A percentile compares a stretch with the other conserved stretches of the same genome.
phyloP scores from a whole-genome alignment of 2,329 filamentous ascomycete genomes.

The Colletotrichum sp. region DNA sequence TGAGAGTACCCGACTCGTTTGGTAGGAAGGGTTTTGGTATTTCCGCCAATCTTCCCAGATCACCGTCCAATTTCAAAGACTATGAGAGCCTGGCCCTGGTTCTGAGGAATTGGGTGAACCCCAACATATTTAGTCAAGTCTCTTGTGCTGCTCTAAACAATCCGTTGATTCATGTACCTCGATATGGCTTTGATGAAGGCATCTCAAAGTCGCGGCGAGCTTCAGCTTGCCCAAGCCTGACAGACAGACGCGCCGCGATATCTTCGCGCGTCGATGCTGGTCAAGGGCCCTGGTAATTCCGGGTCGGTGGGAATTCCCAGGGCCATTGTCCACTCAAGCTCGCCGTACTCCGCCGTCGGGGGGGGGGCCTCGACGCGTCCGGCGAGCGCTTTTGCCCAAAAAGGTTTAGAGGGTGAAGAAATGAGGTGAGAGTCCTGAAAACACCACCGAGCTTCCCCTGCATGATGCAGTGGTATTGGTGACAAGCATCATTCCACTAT shows the following conservation, averaged over 20 bases:
- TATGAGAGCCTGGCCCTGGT: background rate
- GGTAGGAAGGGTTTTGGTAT: background rate
- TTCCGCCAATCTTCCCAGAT: background rate
- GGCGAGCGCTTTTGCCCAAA: background rate
- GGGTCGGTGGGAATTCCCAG: background rate
- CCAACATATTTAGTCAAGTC: background rate
- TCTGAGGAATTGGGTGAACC: background rate
- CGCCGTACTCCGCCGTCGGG: background rate
- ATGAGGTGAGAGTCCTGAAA: constrained; percentile 5
- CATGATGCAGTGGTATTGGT: constrained; percentile 20
- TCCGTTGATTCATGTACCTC: background rate
- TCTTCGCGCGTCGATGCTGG: background rate
- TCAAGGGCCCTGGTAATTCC: background rate
- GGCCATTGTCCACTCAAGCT: background rate
- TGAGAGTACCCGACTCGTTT: background rate
- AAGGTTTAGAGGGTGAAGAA: background rate
- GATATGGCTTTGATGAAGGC: background rate
- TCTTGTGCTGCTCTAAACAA: background rate
- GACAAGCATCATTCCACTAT: constrained; percentile 15
- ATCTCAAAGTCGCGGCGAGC: background rate
- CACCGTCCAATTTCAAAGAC: background rate
- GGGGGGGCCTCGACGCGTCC: background rate
- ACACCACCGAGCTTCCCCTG: constrained; percentile 11
- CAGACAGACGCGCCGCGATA: background rate
- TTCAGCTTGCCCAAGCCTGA: background rate